A percentile compares a stretch with the other conserved stretches of the same genome.
These are phyloP conservation scores for Melampsora occidentalis DNA, from an alignment of 1,284 basidiomycete genomes.

Conservation along the genomic window DNA sequence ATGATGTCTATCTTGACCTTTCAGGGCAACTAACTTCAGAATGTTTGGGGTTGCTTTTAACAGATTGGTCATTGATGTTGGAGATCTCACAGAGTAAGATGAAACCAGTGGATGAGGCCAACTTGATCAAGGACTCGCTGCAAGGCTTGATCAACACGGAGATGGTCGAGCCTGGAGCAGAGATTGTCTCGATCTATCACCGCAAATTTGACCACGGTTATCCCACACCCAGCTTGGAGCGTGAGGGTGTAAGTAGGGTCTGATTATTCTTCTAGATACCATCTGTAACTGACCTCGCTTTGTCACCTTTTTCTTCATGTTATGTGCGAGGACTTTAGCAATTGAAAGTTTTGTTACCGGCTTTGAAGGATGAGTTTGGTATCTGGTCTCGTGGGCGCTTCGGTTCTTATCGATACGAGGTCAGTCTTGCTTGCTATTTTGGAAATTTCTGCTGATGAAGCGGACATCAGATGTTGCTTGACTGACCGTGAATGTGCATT, in stretches of 20 bases:
- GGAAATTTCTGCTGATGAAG: background rate
- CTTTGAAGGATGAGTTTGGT: constrained; percentile 55
- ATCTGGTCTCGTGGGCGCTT: constrained; percentile 59
- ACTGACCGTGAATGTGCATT: background rate
- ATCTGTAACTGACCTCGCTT: background rate
- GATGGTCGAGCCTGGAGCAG: constrained; percentile 57
- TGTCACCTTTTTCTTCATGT: constrained; percentile 21
- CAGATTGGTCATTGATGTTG: constrained; percentile 57
- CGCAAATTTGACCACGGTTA: constrained; percentile 57
- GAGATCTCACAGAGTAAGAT: constrained; percentile 59
- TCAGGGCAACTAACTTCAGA: background rate
- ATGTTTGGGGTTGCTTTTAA: background rate
- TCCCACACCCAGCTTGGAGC: constrained; percentile 33
- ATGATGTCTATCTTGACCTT: constrained; percentile 26
- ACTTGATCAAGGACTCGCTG: constrained; percentile 58
- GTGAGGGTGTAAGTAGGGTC: constrained; percentile 18
- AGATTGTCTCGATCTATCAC: constrained; percentile 60
- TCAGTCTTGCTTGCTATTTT: constrained; percentile 45
- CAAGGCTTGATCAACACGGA: constrained; percentile 58
- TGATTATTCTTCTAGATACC: background rate
- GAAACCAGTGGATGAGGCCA: constrained; percentile 58
- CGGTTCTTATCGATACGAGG: constrained; percentile 60
- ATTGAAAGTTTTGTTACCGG: constrained; percentile 52
- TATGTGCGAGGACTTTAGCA: background rate
- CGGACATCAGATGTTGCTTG: background rate